These are phyloP conservation scores for Moricandia arvensis DNA, from an alignment of 345 rosid species.

Conservation along the genomic window DNA sequence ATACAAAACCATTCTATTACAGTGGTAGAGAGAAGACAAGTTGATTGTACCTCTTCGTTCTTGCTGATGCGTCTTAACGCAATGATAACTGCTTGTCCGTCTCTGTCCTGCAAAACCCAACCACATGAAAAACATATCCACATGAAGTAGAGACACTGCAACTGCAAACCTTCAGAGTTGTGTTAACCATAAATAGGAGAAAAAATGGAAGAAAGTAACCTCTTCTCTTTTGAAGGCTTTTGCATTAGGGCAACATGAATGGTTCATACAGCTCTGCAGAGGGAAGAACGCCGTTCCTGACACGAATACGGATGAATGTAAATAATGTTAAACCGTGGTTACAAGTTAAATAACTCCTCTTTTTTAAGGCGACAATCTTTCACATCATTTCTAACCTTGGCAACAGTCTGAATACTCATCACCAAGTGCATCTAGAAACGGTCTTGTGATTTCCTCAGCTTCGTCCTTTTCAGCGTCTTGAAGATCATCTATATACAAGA, in stretches of 20 bases:
- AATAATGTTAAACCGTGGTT: background rate
- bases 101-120: conserved; percentile 58
- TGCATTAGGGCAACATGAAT: conserved; percentile 85
- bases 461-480: conserved; percentile 67
- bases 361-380: background rate
- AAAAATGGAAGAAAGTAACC: conserved; percentile 41
- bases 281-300: conserved; percentile 95
- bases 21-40: background rate
- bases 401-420: conserved; percentile 75
- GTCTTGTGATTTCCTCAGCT: conserved; percentile 58
- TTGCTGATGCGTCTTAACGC: conserved; percentile 52
- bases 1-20: background rate
- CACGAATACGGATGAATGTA: conserved; percentile 10
- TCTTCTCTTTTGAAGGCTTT: conserved; percentile 95
- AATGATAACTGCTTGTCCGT: conserved; percentile 80
- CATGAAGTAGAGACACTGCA: background rate
- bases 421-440: conserved; percentile 74
- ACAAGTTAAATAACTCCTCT: background rate
- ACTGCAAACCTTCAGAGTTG: background rate
- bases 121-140: background rate
- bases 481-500: conserved; percentile 74
- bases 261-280: conserved; percentile 91
- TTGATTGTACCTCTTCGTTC: conserved; percentile 69
- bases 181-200: background rate
- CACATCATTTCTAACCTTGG: conserved; percentile 51